Evolutionary conservation across 2,329 filamentous ascomycete genomes (phyloP).

Genomic region (Sphaerulina vaccinii): DNA sequence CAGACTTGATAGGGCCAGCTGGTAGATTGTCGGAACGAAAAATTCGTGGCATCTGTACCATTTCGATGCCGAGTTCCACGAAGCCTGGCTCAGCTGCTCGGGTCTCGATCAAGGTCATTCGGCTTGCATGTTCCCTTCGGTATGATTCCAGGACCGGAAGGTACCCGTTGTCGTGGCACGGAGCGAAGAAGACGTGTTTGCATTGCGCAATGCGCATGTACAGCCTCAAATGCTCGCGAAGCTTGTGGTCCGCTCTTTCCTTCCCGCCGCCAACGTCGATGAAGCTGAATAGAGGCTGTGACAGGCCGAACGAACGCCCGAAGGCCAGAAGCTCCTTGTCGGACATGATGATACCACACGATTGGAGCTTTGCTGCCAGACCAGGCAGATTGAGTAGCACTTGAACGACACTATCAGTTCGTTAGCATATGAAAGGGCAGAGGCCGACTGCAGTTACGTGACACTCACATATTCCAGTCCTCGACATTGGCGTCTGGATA

Average conservation of each 20-base stretch:
- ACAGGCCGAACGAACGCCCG: slow-evolving; percentile 45
- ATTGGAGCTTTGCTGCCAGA: slow-evolving; percentile 44
- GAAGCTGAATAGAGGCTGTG: slow-evolving; percentile 49
- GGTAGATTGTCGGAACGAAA: slow-evolving; percentile 41
- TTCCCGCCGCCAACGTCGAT: slow-evolving; percentile 50
- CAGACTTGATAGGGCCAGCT: slow-evolving; percentile 8
- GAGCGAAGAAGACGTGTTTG: slow-evolving; percentile 48
- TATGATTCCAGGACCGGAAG: slow-evolving; percentile 48
- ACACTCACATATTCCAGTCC: slow-evolving; percentile 41
- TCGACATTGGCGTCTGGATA: slow-evolving; percentile 41
- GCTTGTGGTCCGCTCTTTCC: slow-evolving; percentile 49
- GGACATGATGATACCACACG: slow-evolving; percentile 42
- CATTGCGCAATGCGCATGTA: slow-evolving; percentile 49
- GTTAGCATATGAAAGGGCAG: background rate
- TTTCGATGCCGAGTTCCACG: slow-evolving; percentile 42
- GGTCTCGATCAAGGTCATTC: slow-evolving; percentile 49
- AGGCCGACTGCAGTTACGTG: background rate
- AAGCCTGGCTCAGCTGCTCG: slow-evolving; percentile 45
- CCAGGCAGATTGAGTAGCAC: slow-evolving; percentile 50
- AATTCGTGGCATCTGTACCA: slow-evolving; percentile 41
- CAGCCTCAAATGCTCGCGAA: slow-evolving; percentile 47
- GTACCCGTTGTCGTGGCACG: slow-evolving; percentile 49
- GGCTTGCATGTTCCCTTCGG: slow-evolving; percentile 42
- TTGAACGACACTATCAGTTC: slow-evolving; percentile 41
- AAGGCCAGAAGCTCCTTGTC: slow-evolving; percentile 44